These are phyloP conservation scores for Starmerella powellii DNA, from an alignment of 805 yeast species.

Conservation along the genomic window DNA sequence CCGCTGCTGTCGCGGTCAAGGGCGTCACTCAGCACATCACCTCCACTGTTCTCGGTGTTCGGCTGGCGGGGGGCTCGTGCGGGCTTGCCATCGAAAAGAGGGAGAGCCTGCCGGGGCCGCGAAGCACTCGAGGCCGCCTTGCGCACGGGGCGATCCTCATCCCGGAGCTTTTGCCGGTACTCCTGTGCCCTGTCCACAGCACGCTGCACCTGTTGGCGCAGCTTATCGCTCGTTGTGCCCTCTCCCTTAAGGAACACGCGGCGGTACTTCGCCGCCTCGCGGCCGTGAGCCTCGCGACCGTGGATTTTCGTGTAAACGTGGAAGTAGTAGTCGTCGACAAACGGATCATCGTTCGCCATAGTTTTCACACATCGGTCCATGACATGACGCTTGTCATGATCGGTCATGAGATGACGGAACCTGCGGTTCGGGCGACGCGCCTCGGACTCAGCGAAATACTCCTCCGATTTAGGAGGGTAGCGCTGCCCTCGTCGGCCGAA, in stretches of 20 bases:
- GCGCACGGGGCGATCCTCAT: conserved; percentile 39
- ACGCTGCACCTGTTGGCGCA: conserved; percentile 95
- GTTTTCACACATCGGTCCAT: conserved; percentile 90
- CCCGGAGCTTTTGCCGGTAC: conserved; percentile 31
- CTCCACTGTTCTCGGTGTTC: background rate
- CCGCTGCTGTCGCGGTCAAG: conserved; percentile 26
- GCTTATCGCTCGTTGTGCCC: conserved; percentile 41
- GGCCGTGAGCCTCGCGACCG: conserved; percentile 23
- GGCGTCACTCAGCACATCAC: conserved; percentile 21
- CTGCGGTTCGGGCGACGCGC: conserved; percentile 19
- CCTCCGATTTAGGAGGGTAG: conserved; percentile 4
- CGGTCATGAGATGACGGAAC: conserved; percentile 91
- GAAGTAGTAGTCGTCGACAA: conserved; percentile 89
- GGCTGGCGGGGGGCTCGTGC: background rate
- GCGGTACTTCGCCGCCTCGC: conserved; percentile 34
- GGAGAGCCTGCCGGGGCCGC: conserved; percentile 27
- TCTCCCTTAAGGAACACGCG: conserved; percentile 62
- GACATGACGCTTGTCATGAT: conserved; percentile 90
- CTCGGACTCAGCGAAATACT: conserved; percentile 14
- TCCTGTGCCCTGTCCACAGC: conserved; percentile 87
- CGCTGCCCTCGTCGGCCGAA: background rate
- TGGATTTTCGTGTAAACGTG: conserved; percentile 78
- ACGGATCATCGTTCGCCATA: conserved; percentile 93
- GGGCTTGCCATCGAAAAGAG: conserved; percentile 17
- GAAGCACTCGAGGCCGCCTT: conserved; percentile 13